Evolutionary conservation across 208 protist species (phyloP).

Genomic region (Acanthamoeba lenticulata): DNA sequence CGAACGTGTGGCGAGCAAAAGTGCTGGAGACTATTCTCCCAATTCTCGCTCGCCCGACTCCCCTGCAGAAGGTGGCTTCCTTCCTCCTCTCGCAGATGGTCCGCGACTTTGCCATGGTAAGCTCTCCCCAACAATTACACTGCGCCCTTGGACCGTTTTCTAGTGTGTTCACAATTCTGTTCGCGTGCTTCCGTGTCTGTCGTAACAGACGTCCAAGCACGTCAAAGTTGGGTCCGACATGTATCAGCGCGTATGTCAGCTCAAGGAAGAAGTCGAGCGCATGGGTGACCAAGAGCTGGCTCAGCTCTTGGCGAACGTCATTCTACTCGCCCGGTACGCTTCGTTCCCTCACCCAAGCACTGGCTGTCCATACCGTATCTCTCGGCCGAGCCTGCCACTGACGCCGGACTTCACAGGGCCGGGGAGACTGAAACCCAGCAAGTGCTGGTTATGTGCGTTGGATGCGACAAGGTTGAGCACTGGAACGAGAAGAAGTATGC

Average conservation of each 20-base stretch:
- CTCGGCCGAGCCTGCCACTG: not conserved
- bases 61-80: not conserved
- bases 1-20: not conserved
- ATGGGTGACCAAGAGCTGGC: not conserved
- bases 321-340: not conserved
- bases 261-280: not conserved
- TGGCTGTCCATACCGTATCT: not conserved
- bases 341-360: not conserved
- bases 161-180: no score
- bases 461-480: not conserved
- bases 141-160: no score
- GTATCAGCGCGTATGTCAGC: not conserved
- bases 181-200: not conserved
- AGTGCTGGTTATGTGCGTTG: not conserved
- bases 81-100: not conserved
- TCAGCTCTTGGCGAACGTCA: not conserved
- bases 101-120: not conserved
- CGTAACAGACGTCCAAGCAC: not conserved
- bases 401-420: not conserved
- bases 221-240: not conserved
- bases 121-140: not conserved
- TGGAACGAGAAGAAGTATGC: not conserved
- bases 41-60: not conserved
- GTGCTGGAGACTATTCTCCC: not conserved
- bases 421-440: not conserved